A percentile compares a stretch with the other conserved stretches of the same genome.
These are phyloP conservation scores for Amaranthus cruentus DNA, from an alignment of 148 eudicot genomes.

Conservation along the genomic window DNA sequence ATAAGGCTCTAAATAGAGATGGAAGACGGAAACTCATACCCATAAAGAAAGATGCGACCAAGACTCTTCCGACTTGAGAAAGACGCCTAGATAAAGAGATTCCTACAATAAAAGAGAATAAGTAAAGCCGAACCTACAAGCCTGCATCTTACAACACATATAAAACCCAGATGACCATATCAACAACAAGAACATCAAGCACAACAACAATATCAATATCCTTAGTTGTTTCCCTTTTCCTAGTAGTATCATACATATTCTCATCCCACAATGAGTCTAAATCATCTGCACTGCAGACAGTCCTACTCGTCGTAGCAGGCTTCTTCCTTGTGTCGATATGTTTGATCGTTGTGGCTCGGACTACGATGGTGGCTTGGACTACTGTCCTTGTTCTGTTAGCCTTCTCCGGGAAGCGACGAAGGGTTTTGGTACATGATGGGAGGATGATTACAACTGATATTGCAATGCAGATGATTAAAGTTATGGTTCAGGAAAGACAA, in stretches of 20 bases:
- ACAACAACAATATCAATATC: slow-evolving; percentile 9
- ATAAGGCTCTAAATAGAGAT: no score
- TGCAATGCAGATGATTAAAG: slow-evolving; percentile 33
- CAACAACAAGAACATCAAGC: slow-evolving; percentile 7
- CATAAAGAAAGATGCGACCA: no score
- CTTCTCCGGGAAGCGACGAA: slow-evolving; percentile 61
- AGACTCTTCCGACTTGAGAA: no score
- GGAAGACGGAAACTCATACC: no score
- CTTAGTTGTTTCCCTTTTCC: slow-evolving; percentile 16
- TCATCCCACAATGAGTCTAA: neutral
- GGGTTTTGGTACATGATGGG: slow-evolving; percentile 53
- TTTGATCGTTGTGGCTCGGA: slow-evolving; percentile 47
- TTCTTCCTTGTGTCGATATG: slow-evolving; percentile 21
- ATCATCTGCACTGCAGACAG: slow-evolving; percentile 9
- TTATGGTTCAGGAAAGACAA: slow-evolving; percentile 42
- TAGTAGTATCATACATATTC: slow-evolving; percentile 14
- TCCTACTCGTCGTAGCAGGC: slow-evolving; percentile 18
- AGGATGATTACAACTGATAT: slow-evolving; percentile 62
- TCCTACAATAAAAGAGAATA: no score
- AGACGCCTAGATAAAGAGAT: no score
- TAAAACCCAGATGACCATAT: slow-evolving; percentile 22
- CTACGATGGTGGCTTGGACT: slow-evolving; percentile 63
- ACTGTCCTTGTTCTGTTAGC: slow-evolving; percentile 64
- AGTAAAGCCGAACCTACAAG: no score
- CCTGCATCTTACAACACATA: no score